Evolutionary conservation across 345 rosid species (phyloP), one percentile per base, ranked within the genome.

Genomic region (Lepidium didymum): DNA sequence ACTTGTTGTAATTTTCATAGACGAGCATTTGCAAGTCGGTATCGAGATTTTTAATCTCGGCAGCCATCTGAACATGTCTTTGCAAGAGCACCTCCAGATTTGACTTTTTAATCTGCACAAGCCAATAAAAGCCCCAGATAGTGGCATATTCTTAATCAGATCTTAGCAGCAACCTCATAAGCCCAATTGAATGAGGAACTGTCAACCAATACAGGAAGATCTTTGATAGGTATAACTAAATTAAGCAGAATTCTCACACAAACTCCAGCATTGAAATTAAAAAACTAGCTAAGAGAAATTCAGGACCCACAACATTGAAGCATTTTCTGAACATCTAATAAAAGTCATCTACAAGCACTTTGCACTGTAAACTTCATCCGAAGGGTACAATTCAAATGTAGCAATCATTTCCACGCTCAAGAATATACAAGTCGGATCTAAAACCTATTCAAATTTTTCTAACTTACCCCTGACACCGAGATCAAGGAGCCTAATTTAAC

Each of bases 21-120:
- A 91, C 96, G 31, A 95, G 61, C 97, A 91, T 95, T 79, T 95
- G 99, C 83, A 95, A 82, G 79, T 95, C 99, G 13, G 99, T 91
- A 50, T 95, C 99, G 7, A 95, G 89, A 81, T 95, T 95, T 73
- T 95, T 95, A 16, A 95, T 91, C 86, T 95, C 96, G 0, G 97
- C 92, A 14, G 97, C 99, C 97, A 95, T 91, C 68, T 85, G 88
- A 27, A 95, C 99, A 65, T 95, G 99, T 73, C 84, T 85, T 73
- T 88, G 94, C 64, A 91, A 73, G 70, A 95, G 88, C 75, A 84
- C 88, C 79, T 89, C 99, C 79, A 95, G 68, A 75, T 85, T 95
- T 15, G 96, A 86, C 73, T 83, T 91, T 51, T 85, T 88, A 35
- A 79, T 86, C 97, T 95, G 73, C 70, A 81, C 15, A 63, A 44